Conservation (phyloP, 352 stramenopile species). For the Phytophthora kernoviae region DNA sequence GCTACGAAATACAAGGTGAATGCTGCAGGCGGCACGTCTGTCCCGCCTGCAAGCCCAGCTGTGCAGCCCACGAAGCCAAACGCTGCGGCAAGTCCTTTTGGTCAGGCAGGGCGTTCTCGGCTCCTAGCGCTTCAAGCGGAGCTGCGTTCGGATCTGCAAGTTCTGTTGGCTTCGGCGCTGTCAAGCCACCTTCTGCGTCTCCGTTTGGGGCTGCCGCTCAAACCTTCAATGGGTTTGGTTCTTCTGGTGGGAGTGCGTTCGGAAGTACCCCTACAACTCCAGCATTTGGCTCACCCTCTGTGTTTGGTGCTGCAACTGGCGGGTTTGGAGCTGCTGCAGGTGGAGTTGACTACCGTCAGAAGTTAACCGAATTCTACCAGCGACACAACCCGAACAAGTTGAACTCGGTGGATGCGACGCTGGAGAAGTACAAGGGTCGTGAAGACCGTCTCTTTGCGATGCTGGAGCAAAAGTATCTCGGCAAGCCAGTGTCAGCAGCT, state of each 20-base stretch:
- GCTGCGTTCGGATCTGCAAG: conserved; percentile 47
- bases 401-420: conserved; percentile 63
- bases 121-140: conserved; percentile 15
- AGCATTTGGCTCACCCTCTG: conserved; percentile 30
- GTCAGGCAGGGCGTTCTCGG: conserved; percentile 55
- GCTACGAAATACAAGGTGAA: conserved; percentile 77
- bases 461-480: conserved; percentile 80
- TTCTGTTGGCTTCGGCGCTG: conserved; percentile 49
- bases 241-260: conserved; percentile 33
- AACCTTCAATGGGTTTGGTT: conserved; percentile 28
- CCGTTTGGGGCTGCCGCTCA: conserved; percentile 50
- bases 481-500: conserved; percentile 29
- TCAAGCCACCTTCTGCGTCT: conserved; percentile 33
- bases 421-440: conserved; percentile 78
- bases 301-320: conserved; percentile 35
- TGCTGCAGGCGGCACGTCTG: conserved; percentile 8
- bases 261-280: conserved; percentile 20
- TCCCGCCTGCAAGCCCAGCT: conserved; percentile 36
- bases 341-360: conserved; percentile 57
- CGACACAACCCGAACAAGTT: conserved; percentile 77
- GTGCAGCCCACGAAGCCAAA: conserved; percentile 44
- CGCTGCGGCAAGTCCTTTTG: conserved; percentile 64
- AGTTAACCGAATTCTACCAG: conserved; percentile 71
- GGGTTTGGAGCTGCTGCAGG: conserved; percentile 37
- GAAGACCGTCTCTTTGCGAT: conserved; percentile 73